A percentile compares a stretch with the other conserved stretches of the same genome.
phyloP scores from a whole-genome alignment of 306 rosid genomes.

The Fragaria vesca region DNA sequence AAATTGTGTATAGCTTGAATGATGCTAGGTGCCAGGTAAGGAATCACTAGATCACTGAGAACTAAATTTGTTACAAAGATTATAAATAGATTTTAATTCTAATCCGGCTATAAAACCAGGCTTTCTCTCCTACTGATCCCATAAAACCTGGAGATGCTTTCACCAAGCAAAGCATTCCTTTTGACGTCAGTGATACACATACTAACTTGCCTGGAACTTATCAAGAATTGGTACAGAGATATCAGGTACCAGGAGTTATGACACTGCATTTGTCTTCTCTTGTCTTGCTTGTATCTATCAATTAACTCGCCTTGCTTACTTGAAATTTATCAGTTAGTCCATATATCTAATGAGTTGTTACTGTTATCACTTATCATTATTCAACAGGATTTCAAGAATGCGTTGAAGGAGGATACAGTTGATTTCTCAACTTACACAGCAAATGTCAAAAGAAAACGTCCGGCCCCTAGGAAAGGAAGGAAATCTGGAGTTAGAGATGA shows the following conservation, averaged over 20 bases:
- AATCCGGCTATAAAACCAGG: conserved; percentile 44
- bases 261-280: neutral
- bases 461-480: conserved; percentile 67
- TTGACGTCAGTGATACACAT: conserved; percentile 57
- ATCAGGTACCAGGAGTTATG: conserved; percentile 56
- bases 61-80: conserved; percentile 6
- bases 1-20: conserved; percentile 72
- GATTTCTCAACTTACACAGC: conserved; percentile 84
- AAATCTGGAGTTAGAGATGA: conserved; percentile 56
- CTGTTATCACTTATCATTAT: neutral
- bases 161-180: conserved; percentile 72
- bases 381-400: conserved; percentile 78
- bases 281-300: neutral
- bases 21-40: conserved; percentile 93
- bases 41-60: conserved; percentile 6
- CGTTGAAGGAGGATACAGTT: conserved; percentile 75
- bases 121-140: conserved; percentile 78
- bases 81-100: neutral
- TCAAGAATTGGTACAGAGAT: conserved; percentile 74
- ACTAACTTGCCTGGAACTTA: conserved; percentile 63
- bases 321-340: conserved; percentile 4
- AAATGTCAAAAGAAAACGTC: conserved; percentile 81
- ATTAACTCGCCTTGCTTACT: conserved; percentile 1
- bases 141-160: conserved; percentile 83
- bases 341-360: conserved; percentile 10